Conservation (phyloP, 1,284 basidiomycete species). For the Ceratobasidium theobromae region DNA sequence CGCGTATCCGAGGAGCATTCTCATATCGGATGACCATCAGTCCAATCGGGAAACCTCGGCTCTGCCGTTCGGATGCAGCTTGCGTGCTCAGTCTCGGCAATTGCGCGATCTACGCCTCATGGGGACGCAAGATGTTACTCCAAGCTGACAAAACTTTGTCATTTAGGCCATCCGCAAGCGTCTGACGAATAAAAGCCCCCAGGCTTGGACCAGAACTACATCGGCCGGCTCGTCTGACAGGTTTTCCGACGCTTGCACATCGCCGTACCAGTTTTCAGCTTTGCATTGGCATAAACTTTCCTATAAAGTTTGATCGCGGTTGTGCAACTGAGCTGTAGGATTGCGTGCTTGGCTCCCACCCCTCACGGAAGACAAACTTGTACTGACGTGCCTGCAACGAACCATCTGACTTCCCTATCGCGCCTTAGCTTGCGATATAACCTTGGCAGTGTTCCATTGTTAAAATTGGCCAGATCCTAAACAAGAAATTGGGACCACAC, state of each 20-base stretch:
- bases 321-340: background rate
- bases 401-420: background rate
- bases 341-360: slow-evolving; percentile 30
- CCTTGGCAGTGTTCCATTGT: background rate
- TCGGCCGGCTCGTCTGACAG: slow-evolving; percentile 6
- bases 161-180: no score
- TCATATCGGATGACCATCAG: no score
- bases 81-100: slow-evolving; percentile 17
- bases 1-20: no score
- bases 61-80: slow-evolving; percentile 4
- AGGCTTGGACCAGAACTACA: background rate
- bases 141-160: background rate
- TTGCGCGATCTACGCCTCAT: slow-evolving; percentile 28
- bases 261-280: background rate
- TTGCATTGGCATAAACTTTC: background rate
- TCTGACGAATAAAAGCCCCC: background rate
- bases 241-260: background rate
- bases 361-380: slow-evolving; percentile 7
- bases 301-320: slow-evolving; percentile 4
- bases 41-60: background rate
- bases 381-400: slow-evolving; percentile 10
- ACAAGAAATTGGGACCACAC: background rate
- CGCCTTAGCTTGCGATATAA: slow-evolving; percentile 13
- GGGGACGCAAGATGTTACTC: background rate
- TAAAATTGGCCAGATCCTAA: slow-evolving; percentile 3